Evolutionary conservation across 1,284 basidiomycete species (phyloP).

Genomic region (Wallemia mellicola): DNA sequence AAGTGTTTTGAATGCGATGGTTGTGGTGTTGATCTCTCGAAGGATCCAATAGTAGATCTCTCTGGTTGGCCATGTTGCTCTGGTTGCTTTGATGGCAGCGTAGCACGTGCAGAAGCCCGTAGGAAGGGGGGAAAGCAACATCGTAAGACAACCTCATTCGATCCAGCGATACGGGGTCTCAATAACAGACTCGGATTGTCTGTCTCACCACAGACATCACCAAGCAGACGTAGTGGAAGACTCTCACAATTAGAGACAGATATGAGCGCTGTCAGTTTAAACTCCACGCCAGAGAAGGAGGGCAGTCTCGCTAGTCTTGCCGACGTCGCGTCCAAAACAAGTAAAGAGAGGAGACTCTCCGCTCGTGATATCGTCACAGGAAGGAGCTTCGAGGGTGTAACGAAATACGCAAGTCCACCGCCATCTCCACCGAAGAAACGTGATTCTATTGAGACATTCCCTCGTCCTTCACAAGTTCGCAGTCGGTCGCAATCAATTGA

Average conservation of each 20-base stretch:
- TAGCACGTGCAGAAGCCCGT: background rate
- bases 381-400: background rate
- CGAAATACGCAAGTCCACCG: background rate
- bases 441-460: too few relatives aligned
- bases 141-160: background rate
- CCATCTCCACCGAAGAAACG: background rate
- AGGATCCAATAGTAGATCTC: constrained; percentile 44
- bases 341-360: background rate
- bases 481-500: background rate
- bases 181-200: background rate
- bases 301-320: background rate
- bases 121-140: background rate
- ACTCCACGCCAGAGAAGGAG: background rate
- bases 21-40: constrained; percentile 36
- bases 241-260: background rate
- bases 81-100: constrained; percentile 33
- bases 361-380: background rate
- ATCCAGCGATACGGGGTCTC: background rate
- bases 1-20: constrained; percentile 39
- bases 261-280: background rate
- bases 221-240: background rate
- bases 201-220: background rate
- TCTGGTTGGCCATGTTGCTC: constrained; percentile 40
- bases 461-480: background rate
- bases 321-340: background rate